phyloP scores from a whole-genome alignment of 345 rosid genomes.

The Arabidopsis thaliana region DNA sequence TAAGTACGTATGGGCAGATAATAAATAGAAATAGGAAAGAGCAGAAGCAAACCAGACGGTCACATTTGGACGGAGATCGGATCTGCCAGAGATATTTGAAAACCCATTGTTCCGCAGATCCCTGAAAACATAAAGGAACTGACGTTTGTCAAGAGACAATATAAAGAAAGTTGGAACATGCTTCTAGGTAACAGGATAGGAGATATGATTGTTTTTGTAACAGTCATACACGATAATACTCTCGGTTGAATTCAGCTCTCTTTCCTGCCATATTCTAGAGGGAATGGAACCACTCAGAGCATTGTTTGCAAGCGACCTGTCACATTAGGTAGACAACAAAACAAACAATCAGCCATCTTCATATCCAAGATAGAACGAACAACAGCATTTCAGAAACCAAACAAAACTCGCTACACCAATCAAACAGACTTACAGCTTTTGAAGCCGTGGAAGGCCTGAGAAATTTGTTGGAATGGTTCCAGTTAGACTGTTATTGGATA shows the following conservation, averaged over 20 bases:
- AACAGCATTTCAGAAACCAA: constrained; percentile 23
- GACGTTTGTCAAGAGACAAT: not conserved
- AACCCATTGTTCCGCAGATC: constrained; percentile 78
- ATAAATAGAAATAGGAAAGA: constrained; percentile 28
- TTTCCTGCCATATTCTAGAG: constrained; percentile 75
- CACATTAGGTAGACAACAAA: constrained; percentile 39
- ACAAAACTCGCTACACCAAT: not conserved
- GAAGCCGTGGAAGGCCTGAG: constrained; percentile 71
- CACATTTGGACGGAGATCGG: constrained; percentile 71
- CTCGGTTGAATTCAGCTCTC: constrained; percentile 56
- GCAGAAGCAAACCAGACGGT: constrained; percentile 70
- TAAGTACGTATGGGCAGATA: constrained; percentile 2
- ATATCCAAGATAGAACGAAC: constrained; percentile 13
- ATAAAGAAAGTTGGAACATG: constrained; percentile 18
- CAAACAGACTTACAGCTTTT: constrained; percentile 63
- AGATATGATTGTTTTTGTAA: constrained; percentile 12
- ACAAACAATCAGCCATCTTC: constrained; percentile 34
- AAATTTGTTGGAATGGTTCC: constrained; percentile 78
- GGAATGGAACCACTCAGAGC: constrained; percentile 69
- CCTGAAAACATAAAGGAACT: constrained; percentile 51
- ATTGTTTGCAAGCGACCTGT: constrained; percentile 89
- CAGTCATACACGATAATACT: constrained; percentile 68
- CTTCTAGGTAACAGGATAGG: constrained; percentile 29
- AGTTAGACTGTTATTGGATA: constrained; percentile 71
- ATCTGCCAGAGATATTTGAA: constrained; percentile 61